Evolutionary conservation across 1,284 basidiomycete genomes (phyloP).

Genomic region (Paramarasmius palmivorus): DNA sequence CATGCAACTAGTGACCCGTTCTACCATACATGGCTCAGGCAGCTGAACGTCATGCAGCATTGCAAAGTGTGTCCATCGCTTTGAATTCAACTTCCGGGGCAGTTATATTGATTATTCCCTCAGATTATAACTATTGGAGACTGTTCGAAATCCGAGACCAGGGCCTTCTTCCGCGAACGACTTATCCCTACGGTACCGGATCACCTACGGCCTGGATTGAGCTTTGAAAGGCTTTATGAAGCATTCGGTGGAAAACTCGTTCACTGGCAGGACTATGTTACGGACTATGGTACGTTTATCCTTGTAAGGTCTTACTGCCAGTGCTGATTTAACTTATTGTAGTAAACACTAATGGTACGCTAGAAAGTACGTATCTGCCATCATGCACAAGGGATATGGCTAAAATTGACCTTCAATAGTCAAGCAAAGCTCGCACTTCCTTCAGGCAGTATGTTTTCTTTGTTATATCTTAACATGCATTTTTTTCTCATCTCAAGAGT

Average conservation of each 20-base stretch:
- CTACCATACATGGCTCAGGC: conserved; percentile 79
- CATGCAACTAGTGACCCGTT: conserved; percentile 84
- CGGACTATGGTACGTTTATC: conserved; percentile 60
- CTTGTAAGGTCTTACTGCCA: conserved; percentile 9
- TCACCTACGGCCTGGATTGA: conserved; percentile 46
- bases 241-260: conserved; percentile 82
- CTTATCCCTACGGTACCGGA: conserved; percentile 66
- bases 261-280: conserved; percentile 77
- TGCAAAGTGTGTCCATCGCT: conserved; percentile 58
- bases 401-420: conserved; percentile 38
- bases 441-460: no score
- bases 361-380: conserved; percentile 30
- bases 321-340: background rate
- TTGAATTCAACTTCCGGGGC: background rate
- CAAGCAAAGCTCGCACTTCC: conserved; percentile 72
- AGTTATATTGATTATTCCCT: conserved; percentile 12
- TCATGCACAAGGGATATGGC: background rate
- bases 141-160: conserved; percentile 69
- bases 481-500: no score
- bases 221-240: conserved; percentile 73
- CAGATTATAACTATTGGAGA: conserved; percentile 80
- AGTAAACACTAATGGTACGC: conserved; percentile 46
- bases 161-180: conserved; percentile 61
- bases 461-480: no score
- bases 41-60: conserved; percentile 76